These are phyloP conservation scores for Ascochyta viciae-villosae DNA, from an alignment of 2,329 filamentous ascomycete species.

Conservation along the genomic window DNA sequence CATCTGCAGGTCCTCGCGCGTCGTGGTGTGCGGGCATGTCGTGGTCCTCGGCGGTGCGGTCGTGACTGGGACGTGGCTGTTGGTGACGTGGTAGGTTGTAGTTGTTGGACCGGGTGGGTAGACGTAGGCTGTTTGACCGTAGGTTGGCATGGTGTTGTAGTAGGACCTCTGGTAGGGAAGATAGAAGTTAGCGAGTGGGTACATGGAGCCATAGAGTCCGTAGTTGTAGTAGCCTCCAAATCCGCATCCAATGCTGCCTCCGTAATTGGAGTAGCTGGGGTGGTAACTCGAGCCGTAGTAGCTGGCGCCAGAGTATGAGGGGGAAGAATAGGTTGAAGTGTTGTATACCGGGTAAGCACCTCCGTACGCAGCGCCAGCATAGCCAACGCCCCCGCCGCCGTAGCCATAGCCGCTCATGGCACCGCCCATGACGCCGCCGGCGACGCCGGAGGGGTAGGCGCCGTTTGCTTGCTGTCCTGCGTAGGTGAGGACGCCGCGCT, in stretches of 20 bases:
- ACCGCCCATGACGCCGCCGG: conserved; percentile 13
- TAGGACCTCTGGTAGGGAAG: conserved; percentile 42
- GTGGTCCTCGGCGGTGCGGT: conserved; percentile 16
- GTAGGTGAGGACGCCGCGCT: conserved; percentile 37
- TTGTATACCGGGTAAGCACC: conserved; percentile 31
- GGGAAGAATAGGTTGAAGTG: conserved; percentile 27
- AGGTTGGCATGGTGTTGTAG: conserved; percentile 34
- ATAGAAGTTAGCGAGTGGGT: conserved; percentile 47
- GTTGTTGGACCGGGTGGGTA: conserved; percentile 34
- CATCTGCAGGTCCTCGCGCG: conserved; percentile 38
- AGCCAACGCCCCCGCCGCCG: conserved; percentile 20
- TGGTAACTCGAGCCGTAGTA: conserved; percentile 23
- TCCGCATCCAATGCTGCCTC: not conserved
- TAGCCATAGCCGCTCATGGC: conserved; percentile 21
- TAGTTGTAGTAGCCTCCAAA: conserved; percentile 35
- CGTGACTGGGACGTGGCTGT: conserved; percentile 23
- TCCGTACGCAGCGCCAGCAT: conserved; percentile 24
- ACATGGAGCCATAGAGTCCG: conserved; percentile 36
- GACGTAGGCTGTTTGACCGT: conserved; percentile 33
- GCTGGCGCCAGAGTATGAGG: conserved; percentile 25
- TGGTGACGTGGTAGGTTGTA: conserved; percentile 34
- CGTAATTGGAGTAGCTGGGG: conserved; percentile 21
- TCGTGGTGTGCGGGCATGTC: conserved; percentile 17
- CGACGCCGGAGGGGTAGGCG: conserved; percentile 31
- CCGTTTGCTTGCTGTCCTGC: conserved; percentile 39